phyloP scores from a whole-genome alignment of 2,329 filamentous ascomycete genomes.

The Arthroderma sp. region DNA sequence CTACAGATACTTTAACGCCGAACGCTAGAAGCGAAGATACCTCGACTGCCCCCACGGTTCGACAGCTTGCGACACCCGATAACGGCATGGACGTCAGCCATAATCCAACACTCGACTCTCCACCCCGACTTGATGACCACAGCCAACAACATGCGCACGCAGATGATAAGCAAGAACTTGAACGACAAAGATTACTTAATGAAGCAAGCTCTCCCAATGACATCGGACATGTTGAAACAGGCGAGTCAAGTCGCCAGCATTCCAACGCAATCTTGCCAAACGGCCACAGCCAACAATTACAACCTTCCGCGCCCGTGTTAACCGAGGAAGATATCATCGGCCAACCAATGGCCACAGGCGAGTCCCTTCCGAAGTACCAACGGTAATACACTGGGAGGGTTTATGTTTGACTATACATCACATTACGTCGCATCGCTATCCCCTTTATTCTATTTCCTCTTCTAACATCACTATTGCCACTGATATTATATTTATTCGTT shows the following conservation, averaged over 20 bases:
- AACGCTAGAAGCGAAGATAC: slow-evolving; percentile 4
- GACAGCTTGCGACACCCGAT: slow-evolving; percentile 10
- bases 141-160: not conserved
- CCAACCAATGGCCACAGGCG: slow-evolving; percentile 23
- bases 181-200: slow-evolving; percentile 49
- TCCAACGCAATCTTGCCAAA: slow-evolving; percentile 13
- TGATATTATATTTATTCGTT: too few relatives aligned
- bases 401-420: not conserved
- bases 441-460: not conserved
- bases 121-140: slow-evolving; percentile 29
- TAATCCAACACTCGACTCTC: slow-evolving; percentile 3
- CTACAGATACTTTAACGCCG: slow-evolving; percentile 18
- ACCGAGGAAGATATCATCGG: slow-evolving; percentile 39
- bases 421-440: not conserved
- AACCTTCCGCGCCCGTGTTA: slow-evolving; percentile 37
- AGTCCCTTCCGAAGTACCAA: slow-evolving; percentile 33
- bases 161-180: slow-evolving; percentile 72
- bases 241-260: slow-evolving; percentile 5
- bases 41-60: not conserved
- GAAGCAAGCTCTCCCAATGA: slow-evolving; percentile 49
- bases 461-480: not conserved
- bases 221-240: slow-evolving; percentile 7
- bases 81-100: slow-evolving; percentile 24
- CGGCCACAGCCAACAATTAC: not conserved
- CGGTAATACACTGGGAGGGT: slow-evolving; percentile 11